phyloP scores from a whole-genome alignment of 116 monocot genomes.

The Dioscorea cayenensis region DNA sequence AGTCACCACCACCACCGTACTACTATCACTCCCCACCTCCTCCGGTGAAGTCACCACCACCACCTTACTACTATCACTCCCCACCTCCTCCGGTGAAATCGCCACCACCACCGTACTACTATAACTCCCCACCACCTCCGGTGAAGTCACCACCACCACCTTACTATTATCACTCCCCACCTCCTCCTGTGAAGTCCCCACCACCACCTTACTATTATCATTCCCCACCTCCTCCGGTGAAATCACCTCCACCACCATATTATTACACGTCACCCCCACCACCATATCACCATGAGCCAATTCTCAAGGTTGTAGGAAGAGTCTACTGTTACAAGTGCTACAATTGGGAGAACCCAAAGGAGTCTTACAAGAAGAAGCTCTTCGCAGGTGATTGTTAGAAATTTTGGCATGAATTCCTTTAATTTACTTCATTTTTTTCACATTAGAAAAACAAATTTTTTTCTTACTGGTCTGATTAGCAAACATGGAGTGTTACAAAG shows the following conservation, averaged over 20 bases:
- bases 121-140: slow-evolving; percentile 1
- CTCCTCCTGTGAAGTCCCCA: neutral
- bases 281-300: slow-evolving; percentile 10
- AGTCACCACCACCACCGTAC: slow-evolving; percentile 12
- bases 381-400: slow-evolving; percentile 11
- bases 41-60: slow-evolving; percentile 4
- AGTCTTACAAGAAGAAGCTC: slow-evolving; percentile 18
- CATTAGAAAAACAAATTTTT: neutral
- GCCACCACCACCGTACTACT: slow-evolving; percentile 6
- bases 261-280: slow-evolving; percentile 4
- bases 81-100: neutral
- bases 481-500: no score
- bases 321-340: slow-evolving; percentile 32
- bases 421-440: neutral
- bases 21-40: slow-evolving; percentile 5
- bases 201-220: neutral
- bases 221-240: neutral
- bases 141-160: slow-evolving; percentile 7
- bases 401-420: neutral
- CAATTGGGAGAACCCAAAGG: slow-evolving; percentile 16
- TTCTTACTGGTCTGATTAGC: neutral
- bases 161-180: slow-evolving; percentile 5
- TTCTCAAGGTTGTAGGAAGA: slow-evolving; percentile 12
- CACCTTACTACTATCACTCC: slow-evolving; percentile 6
- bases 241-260: neutral